Conservation (phyloP, 768 basidiomycete genomes). For the Termitomyces sp. region DNA sequence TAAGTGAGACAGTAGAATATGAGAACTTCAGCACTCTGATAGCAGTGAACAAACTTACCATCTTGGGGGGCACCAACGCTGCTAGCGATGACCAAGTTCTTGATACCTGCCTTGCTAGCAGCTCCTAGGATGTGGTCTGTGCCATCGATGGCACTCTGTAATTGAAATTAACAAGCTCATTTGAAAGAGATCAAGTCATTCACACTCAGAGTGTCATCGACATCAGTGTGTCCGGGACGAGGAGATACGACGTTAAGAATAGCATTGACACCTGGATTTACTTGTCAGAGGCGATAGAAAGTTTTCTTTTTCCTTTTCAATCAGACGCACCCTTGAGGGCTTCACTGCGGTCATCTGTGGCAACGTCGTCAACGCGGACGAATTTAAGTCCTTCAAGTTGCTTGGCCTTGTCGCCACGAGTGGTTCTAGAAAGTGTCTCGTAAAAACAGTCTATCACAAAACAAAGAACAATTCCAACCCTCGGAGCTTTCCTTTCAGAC, state of each 20-base stretch:
- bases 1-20: not conserved
- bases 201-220: slow-evolving; percentile 17
- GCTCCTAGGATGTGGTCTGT: slow-evolving; percentile 23
- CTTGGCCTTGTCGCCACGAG: slow-evolving; percentile 25
- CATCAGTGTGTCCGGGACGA: slow-evolving; percentile 14
- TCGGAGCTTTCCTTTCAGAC: too few relatives aligned
- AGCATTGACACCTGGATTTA: slow-evolving; percentile 28
- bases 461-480: slow-evolving; percentile 20
- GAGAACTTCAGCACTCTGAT: not conserved
- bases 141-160: slow-evolving; percentile 20
- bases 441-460: not conserved
- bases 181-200: not conserved
- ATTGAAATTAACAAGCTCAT: not conserved
- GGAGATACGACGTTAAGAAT: slow-evolving; percentile 33
- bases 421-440: slow-evolving; percentile 18
- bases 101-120: slow-evolving; percentile 20
- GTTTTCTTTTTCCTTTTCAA: too few relatives aligned
- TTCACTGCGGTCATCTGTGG: slow-evolving; percentile 8
- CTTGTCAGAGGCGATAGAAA: not conserved
- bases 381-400: slow-evolving; percentile 24
- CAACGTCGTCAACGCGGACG: slow-evolving; percentile 16
- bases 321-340: slow-evolving; percentile 15
- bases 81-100: slow-evolving; percentile 27
- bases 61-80: slow-evolving; percentile 25
- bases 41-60: slow-evolving; percentile 14